Evolutionary conservation across 306 rosid species (phyloP), one percentile per base, ranked within the genome.

Genomic region (Lupinus albus): DNA sequence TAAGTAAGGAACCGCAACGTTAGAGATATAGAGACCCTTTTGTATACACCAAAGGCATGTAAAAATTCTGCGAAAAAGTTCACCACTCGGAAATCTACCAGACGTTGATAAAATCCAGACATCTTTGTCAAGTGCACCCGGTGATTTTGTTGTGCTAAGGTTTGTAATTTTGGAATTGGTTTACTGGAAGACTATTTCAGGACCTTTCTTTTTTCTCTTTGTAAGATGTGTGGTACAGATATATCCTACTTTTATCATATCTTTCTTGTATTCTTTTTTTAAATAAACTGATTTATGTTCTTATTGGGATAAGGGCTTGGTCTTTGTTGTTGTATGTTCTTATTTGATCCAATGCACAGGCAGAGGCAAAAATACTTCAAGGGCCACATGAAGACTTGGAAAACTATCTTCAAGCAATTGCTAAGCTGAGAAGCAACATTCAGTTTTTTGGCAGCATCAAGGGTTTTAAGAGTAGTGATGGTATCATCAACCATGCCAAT

Each of bases 371-470:
- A 79, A 82, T 93, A 74, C 84, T 82, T 52, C 80, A 70, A 74
- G 99, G 99, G 73, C 97, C 99, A 8, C 96, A 84, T 78, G 97
- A 93, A 79, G 88, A 90, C 82, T 79, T 93, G 81, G 94, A 90
- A 78, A 85, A 85, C 80, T 90, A 93, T 82, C 90, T 90, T 47
- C 86, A 87, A 78, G 92, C 99, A 68, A 93, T 90, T 46, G 94
- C 77, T n/a, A 89, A 78, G 64, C 80, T 93, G 78, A 86, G 94
- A 81, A 81, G 83, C 78, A 90, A 83, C 70, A 88, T 93, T 59
- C 81, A 80, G 36, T 93, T 88, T 64, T 90, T 93, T 79, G 84
- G 89, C 39, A 84, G 83, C 77, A 85, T 74, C 67, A 93, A 80
- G 68, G 76, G 88, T 72, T 93, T 86, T 60, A 88, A 71, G 84